A percentile compares a stretch with the other conserved stretches of the same genome.
These are phyloP conservation scores for Cordyceps pruinosa DNA, from an alignment of 2,329 filamentous ascomycete species.

Conservation along the genomic window DNA sequence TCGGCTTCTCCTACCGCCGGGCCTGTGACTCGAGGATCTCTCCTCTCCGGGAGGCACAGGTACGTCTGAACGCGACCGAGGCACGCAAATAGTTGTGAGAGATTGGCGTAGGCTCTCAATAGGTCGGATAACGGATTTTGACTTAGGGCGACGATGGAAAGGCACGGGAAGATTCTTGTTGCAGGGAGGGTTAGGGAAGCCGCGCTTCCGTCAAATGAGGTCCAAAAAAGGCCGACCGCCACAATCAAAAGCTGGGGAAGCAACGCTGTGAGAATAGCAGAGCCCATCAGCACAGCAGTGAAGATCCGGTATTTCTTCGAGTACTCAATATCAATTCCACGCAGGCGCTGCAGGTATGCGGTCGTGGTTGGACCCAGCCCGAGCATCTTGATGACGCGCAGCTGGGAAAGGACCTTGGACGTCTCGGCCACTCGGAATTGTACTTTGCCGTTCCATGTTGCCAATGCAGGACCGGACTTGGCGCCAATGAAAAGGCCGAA, in stretches of 20 bases:
- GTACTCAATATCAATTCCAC: not conserved
- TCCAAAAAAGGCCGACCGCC: no score
- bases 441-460: not conserved
- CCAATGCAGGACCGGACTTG: not conserved
- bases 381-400: slow-evolving; percentile 1
- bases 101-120: not conserved
- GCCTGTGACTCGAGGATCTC: not conserved
- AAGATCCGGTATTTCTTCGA: not conserved
- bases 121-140: not conserved
- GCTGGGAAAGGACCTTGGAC: no score
- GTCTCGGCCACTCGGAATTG: not conserved
- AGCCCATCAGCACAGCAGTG: not conserved
- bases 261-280: no score
- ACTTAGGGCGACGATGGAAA: not conserved
- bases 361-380: not conserved
- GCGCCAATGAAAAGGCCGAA: not conserved
- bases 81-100: not conserved
- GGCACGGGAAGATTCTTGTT: not conserved
- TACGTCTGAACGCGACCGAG: not conserved
- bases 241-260: no score
- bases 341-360: not conserved
- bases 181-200: no score
- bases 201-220: no score
- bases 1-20: not conserved
- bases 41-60: not conserved